Percentiles rank a stretch among this genome's conserved stretches.
Evolutionary conservation across 805 yeast species (phyloP).

Genomic region (Metschnikowia bowlesiae): DNA sequence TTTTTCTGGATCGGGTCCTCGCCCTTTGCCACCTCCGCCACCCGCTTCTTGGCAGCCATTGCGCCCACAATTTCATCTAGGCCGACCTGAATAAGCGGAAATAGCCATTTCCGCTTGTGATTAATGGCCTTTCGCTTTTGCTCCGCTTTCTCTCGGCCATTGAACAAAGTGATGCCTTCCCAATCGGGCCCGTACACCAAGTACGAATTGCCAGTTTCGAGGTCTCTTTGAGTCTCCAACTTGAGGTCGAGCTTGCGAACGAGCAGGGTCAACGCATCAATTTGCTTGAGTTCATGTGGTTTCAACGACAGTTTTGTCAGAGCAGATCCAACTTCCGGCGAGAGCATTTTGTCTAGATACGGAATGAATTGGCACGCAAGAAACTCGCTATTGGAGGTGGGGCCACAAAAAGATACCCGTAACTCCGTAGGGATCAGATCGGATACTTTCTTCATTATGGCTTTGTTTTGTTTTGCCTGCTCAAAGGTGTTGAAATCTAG

Average conservation of each 20-base stretch:
- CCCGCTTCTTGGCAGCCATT: constrained; percentile 13
- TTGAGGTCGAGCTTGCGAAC: constrained; percentile 37
- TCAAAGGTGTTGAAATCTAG: constrained; percentile 41
- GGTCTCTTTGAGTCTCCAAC: constrained; percentile 35
- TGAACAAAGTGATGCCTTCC: constrained; percentile 28
- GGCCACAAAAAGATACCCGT: constrained; percentile 26
- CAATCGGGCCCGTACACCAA: constrained; percentile 33
- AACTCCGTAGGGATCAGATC: constrained; percentile 26
- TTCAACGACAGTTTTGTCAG: constrained; percentile 21
- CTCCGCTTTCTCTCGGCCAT: constrained; percentile 6
- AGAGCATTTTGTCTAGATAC: constrained; percentile 26
- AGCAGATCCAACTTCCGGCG: constrained; percentile 25
- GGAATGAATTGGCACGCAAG: constrained; percentile 33
- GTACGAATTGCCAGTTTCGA: constrained; percentile 25
- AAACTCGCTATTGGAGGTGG: constrained; percentile 19
- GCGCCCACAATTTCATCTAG: constrained; percentile 28
- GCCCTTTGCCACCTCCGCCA: constrained; percentile 12
- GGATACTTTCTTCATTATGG: constrained; percentile 28
- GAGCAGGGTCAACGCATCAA: constrained; percentile 36
- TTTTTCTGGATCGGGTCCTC: constrained; percentile 16
- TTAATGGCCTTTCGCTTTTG: constrained; percentile 23
- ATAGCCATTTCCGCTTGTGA: constrained; percentile 28
- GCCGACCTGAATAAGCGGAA: constrained; percentile 35
- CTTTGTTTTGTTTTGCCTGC: constrained; percentile 26
- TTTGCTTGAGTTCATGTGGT: constrained; percentile 26